Percentiles rank a stretch among this genome's conserved stretches.
Conservation (phyloP, 108 stramenopile genomes). For the Cyclotella kingstonii region DNA sequence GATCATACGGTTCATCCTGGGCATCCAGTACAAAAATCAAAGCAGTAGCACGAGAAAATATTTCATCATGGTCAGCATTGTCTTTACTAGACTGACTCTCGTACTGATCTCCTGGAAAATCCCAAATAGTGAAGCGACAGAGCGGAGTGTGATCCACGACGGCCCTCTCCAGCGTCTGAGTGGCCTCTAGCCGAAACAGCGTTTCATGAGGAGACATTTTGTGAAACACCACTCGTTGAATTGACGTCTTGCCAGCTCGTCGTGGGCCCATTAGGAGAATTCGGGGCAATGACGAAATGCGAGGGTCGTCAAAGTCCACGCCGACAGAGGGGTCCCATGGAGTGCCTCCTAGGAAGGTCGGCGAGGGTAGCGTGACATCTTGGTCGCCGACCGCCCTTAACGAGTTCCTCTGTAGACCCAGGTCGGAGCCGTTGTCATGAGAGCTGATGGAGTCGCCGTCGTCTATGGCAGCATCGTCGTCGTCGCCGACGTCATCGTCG, state of each 20-base stretch:
- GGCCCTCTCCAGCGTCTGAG: conserved; percentile 71
- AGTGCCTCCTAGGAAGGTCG: background rate
- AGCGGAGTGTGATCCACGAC: conserved; percentile 93
- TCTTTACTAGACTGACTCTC: conserved; percentile 25
- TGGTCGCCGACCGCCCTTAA: background rate
- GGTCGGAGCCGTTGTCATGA: background rate
- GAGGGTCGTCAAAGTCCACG: conserved; percentile 79
- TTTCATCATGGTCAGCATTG: conserved; percentile 14
- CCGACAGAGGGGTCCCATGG: no score
- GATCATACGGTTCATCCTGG: conserved; percentile 91
- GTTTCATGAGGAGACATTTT: conserved; percentile 99
- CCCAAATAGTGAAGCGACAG: conserved; percentile 96
- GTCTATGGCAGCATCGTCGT: conserved; percentile 10
- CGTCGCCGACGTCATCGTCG: conserved; percentile 8
- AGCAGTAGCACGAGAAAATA: conserved; percentile 58
- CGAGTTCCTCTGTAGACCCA: no score
- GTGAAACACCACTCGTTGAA: conserved; percentile 96
- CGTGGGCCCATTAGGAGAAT: conserved; percentile 97
- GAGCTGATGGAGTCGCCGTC: conserved; percentile 2
- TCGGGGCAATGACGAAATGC: conserved; percentile 78
- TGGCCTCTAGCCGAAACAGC: conserved; percentile 91
- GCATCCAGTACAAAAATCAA: conserved; percentile 88
- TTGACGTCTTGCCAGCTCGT: conserved; percentile 88
- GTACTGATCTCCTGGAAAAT: conserved; percentile 96
- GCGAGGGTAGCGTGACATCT: conserved; percentile 1